Evolutionary conservation across 2,329 filamentous ascomycete species (phyloP), one percentile per base, ranked within the genome.

Genomic region (Pseudocercospora macadamiae): DNA sequence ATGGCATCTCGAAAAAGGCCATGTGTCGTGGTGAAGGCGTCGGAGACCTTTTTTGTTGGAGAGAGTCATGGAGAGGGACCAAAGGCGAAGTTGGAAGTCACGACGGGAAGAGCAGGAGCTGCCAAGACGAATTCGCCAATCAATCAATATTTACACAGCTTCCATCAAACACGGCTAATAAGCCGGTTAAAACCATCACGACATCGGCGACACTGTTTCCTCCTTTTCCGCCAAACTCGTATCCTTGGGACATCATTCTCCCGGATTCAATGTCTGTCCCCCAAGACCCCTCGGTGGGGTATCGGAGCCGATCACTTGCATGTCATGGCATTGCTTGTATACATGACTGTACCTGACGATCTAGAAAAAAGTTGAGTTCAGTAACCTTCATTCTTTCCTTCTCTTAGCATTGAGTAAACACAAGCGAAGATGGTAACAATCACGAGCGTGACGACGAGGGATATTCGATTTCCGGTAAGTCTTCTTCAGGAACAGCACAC

Each of bases 391-490:
- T 19, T 48, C 16, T 25, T 21, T 32, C 16, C 53, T 49, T 26
- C 23, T 10, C 48, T 26, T 59, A 21, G 28, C 37, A 21, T 28
- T 16, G 12, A 14, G 18, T 8, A 23, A 34, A 16, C n/a, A n/a
- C n/a, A n/a, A n/a, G n/a, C n/a, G n/a, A n/a, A n/a, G n/a, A 80
- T 80, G 79, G 77, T 80, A 26, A 80, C 76, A 26, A 80, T 81
- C 54, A 80, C 77, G 19, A 68, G 71, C 30, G 66, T 72, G 25
- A 76, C 77, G 63, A 81, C 79, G 59, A 74, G 75, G 65, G 79
- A 81, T 74, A 77, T 81, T 47, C 74, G 79, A 59, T 81, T 81
- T 64, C 79, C 79, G 25, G 42, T 47, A 47, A 25, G 30, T 77
- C 79, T 69, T 51, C 75, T 66, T 53, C 3, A 21, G 53, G 45